These are phyloP conservation scores for Trichoderma koningii DNA, from an alignment of 2,329 filamentous ascomycete genomes.

Conservation along the genomic window DNA sequence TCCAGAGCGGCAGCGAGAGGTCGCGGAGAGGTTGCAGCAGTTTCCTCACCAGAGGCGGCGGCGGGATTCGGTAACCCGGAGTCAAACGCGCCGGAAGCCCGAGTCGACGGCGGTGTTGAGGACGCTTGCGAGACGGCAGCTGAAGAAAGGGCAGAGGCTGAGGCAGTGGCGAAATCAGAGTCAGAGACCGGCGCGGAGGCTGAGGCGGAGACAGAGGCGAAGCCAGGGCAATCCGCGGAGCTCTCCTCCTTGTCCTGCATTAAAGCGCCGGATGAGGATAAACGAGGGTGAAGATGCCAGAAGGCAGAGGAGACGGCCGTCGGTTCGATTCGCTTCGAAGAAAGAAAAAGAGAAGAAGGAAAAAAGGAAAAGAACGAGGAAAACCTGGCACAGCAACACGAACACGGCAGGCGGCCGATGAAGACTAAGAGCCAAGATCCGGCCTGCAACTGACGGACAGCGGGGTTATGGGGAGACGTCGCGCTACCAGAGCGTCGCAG, in stretches of 20 bases:
- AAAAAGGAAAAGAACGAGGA: not conserved
- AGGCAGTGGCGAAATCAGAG: slow-evolving; percentile 5
- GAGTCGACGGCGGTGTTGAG: slow-evolving; percentile 22
- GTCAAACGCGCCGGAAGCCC: slow-evolving; percentile 2
- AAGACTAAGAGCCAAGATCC: slow-evolving; percentile 24
- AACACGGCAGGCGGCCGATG: slow-evolving; percentile 13
- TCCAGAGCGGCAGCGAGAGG: not conserved
- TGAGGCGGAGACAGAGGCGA: slow-evolving; percentile 25
- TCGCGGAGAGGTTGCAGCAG: slow-evolving; percentile 17
- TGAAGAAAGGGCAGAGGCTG: not conserved
- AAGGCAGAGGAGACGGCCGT: slow-evolving; percentile 5
- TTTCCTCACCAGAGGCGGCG: slow-evolving; percentile 1
- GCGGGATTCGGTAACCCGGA: slow-evolving; percentile 3
- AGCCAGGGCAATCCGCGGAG: slow-evolving; percentile 26
- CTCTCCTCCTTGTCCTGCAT: slow-evolving; percentile 36
- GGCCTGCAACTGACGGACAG: slow-evolving; percentile 21
- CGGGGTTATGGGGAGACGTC: slow-evolving; percentile 21
- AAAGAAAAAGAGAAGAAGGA: not conserved
- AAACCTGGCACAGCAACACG: not conserved
- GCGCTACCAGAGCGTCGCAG: slow-evolving; percentile 5
- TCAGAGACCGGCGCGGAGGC: slow-evolving; percentile 1
- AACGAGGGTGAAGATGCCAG: slow-evolving; percentile 9
- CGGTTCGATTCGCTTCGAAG: not conserved
- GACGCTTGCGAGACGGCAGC: slow-evolving; percentile 17
- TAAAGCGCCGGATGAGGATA: slow-evolving; percentile 33